Evolutionary conservation across 176 grass and related monocot species (phyloP), one percentile per base, ranked within the genome.

Genomic region (Bonia amplexicaulis): DNA sequence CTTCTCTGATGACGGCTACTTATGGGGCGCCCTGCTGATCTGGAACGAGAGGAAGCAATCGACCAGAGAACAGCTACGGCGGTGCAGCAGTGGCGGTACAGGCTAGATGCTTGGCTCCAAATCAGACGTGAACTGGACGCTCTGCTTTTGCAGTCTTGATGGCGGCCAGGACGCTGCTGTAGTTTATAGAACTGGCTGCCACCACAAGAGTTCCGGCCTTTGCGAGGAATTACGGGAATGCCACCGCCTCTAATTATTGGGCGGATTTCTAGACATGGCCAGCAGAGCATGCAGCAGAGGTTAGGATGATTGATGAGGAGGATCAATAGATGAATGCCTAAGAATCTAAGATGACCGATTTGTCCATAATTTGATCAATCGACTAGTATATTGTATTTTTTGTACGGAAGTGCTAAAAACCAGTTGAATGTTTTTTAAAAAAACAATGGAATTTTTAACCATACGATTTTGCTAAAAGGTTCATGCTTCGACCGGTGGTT

Each of bases 201-300:
- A n/a, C 16, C 45, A 14, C 68, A 67, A 61, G 27, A 26, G n/a
- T 54, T 40, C 63, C 2, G 15, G 62, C 23, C 12, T 74, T 74
- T 19, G 47, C 60, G 1, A 60, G 51, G 62, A 69, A 89, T 84
- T 74, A 82, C 87, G 49, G 68, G 49, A 68, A 67, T 79, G 81
- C 81, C 68, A 89, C 40, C 66, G 67, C 1, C 44, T 12, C 29
- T 29, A 84, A 89, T 89, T 15, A 84, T 84, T 79, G 75, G 45
- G n/a, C 27, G 35, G 45, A 29, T 73, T 62, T 48, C 25, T 44
- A 10, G 77, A 35, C 80, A 65, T 25, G 19, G 74, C 74, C 87
- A 80, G 87, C 76, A 8, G 17, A 58, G n/a, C 55, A 58, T 58
- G 13, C 39, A 2, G 14, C 15, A 22, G 53, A 76, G 63, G 10